Evolutionary conservation across 2,329 filamentous ascomycete species (phyloP).

Genomic region (Calonectria leucothoes): DNA sequence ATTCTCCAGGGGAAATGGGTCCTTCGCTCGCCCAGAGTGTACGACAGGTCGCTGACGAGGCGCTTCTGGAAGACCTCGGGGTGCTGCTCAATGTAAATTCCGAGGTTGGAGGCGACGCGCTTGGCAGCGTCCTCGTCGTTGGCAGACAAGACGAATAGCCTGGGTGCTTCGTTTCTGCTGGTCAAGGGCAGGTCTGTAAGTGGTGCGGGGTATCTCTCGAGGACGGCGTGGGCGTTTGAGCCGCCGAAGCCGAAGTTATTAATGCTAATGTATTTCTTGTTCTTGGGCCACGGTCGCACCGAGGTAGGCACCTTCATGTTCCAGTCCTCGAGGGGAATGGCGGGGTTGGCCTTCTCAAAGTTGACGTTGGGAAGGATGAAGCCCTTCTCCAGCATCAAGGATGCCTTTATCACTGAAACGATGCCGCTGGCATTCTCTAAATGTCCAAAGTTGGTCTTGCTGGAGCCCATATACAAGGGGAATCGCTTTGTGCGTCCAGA

Average conservation of each 20-base stretch:
- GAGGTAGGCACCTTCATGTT: conserved; percentile 59
- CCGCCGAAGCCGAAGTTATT: conserved; percentile 62
- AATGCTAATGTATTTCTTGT: conserved; percentile 62
- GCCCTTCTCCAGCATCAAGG: conserved; percentile 62
- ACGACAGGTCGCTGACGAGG: conserved; percentile 59
- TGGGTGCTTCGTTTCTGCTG: conserved; percentile 37
- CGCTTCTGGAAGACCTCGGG: conserved; percentile 56
- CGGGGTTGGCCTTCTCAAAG: conserved; percentile 61
- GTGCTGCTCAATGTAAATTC: conserved; percentile 54
- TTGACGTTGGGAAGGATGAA: conserved; percentile 63
- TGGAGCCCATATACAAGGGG: conserved; percentile 59
- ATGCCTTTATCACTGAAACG: conserved; percentile 63
- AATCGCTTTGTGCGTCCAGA: conserved; percentile 47
- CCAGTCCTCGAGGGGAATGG: conserved; percentile 62
- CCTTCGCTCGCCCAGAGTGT: conserved; percentile 59
- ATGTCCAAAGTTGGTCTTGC: conserved; percentile 65
- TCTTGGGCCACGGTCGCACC: conserved; percentile 57
- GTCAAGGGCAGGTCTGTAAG: conserved; percentile 18
- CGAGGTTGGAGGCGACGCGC: conserved; percentile 45
- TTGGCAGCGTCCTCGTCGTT: conserved; percentile 51
- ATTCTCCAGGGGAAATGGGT: conserved; percentile 57
- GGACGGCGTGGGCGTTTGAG: conserved; percentile 58
- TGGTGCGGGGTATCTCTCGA: conserved; percentile 38
- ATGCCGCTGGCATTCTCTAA: conserved; percentile 64
- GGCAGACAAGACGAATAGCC: conserved; percentile 57